A percentile compares a stretch with the other conserved stretches of the same genome.
Conservation (phyloP, 2,329 filamentous ascomycete species). For the Pyrenophora graminea region DNA sequence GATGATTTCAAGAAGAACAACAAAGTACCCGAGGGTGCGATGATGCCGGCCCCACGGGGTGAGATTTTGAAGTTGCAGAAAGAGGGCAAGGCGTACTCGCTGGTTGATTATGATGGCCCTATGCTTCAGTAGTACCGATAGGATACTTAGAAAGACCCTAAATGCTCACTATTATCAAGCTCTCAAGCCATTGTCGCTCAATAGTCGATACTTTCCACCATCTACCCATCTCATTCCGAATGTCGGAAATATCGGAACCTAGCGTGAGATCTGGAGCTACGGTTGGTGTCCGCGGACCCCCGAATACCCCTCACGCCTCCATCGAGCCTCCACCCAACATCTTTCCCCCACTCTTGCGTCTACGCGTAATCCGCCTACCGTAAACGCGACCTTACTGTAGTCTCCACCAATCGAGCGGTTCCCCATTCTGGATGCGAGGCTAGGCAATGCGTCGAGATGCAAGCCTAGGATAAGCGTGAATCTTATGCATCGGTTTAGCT, state of each 20-base stretch:
- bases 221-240: constrained; percentile 8
- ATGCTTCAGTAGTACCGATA: constrained; percentile 9
- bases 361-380: constrained; percentile 9
- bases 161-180: not conserved
- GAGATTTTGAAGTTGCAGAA: constrained; percentile 56
- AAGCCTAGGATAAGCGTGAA: constrained; percentile 19
- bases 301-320: constrained; percentile 12
- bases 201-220: not conserved
- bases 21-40: constrained; percentile 59
- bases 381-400: not conserved
- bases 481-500: constrained; percentile 7
- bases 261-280: not conserved
- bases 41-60: constrained; percentile 62
- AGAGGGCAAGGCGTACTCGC: constrained; percentile 34
- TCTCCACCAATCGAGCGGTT: constrained; percentile 13
- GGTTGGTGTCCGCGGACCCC: constrained; percentile 1
- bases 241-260: constrained; percentile 1
- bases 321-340: constrained; percentile 3
- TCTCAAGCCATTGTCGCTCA: no score
- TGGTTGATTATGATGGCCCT: constrained; percentile 26
- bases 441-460: not conserved
- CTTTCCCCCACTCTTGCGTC: constrained; percentile 31
- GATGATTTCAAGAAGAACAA: constrained; percentile 75
- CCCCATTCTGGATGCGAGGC: constrained; percentile 10
- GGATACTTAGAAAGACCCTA: not conserved